phyloP scores from a whole-genome alignment of 768 basidiomycete species.

The Xerocomus brunneocitrinus region DNA sequence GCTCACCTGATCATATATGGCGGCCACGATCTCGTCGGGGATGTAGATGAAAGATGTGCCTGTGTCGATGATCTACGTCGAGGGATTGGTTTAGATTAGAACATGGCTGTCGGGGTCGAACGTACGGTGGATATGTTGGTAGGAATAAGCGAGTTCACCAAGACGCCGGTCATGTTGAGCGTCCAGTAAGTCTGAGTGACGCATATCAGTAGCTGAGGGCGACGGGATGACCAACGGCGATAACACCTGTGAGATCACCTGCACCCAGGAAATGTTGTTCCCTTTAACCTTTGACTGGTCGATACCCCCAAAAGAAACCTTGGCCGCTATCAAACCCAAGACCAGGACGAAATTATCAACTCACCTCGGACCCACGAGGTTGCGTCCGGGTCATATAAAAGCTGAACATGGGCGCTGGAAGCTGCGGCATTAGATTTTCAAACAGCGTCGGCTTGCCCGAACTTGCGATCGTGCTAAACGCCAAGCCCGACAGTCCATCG shows the following conservation, averaged over 20 bases:
- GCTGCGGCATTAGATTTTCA: slow-evolving; percentile 50
- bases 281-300: slow-evolving; percentile 30
- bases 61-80: slow-evolving; percentile 56
- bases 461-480: slow-evolving; percentile 52
- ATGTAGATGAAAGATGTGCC: slow-evolving; percentile 65
- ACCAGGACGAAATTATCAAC: not conserved
- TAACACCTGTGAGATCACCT: slow-evolving; percentile 35
- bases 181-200: slow-evolving; percentile 56
- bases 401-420: slow-evolving; percentile 50
- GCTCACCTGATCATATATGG: slow-evolving; percentile 45
- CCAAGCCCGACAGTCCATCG: slow-evolving; percentile 58
- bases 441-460: slow-evolving; percentile 51
- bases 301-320: slow-evolving; percentile 28
- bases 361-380: slow-evolving; percentile 46
- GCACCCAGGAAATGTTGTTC: slow-evolving; percentile 31
- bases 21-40: slow-evolving; percentile 37
- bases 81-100: not conserved
- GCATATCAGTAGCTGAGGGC: not conserved
- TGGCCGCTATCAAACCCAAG: not conserved
- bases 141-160: slow-evolving; percentile 27
- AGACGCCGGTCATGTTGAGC: slow-evolving; percentile 43
- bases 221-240: not conserved
- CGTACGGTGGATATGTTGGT: slow-evolving; percentile 13
- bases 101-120: slow-evolving; percentile 1
- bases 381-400: slow-evolving; percentile 48